Percentiles rank a stretch among this genome's conserved stretches.
Conservation (phyloP, 805 yeast species). For the Pichia phayaonensis region DNA sequence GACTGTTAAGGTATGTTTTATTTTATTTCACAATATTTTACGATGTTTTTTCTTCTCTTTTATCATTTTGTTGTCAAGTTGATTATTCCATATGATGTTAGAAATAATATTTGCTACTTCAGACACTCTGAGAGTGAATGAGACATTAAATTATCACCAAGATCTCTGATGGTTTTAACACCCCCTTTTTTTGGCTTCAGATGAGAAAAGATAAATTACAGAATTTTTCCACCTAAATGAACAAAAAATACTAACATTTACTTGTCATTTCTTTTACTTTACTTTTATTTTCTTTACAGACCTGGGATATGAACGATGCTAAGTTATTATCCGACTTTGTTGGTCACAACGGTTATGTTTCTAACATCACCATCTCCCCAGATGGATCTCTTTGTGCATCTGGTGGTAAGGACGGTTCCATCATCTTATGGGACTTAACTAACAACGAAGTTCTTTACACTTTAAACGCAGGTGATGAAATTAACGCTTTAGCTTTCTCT, state of each 20-base stretch:
- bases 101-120: slow-evolving; percentile 96
- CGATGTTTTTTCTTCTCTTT: background rate
- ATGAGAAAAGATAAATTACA: background rate
- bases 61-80: background rate
- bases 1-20: slow-evolving; percentile 77
- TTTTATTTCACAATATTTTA: slow-evolving; percentile 1
- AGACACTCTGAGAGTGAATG: slow-evolving; percentile 81
- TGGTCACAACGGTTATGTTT: slow-evolving; percentile 99
- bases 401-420: slow-evolving; percentile 99
- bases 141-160: slow-evolving; percentile 95
- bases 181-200: background rate
- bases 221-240: background rate
- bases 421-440: slow-evolving; percentile 97
- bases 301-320: slow-evolving; percentile 80
- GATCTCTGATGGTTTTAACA: slow-evolving; percentile 84
- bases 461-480: slow-evolving; percentile 91
- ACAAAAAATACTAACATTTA: slow-evolving; percentile 15
- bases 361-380: slow-evolving; percentile 96
- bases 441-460: slow-evolving; percentile 83
- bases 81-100: slow-evolving; percentile 55
- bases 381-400: slow-evolving; percentile 99
- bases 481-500: slow-evolving; percentile 97
- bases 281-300: slow-evolving; percentile 37
- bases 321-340: slow-evolving; percentile 89
- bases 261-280: slow-evolving; percentile 5